phyloP scores from a whole-genome alignment of 257 asterid genomes.

The Solanum chiquidenum region DNA sequence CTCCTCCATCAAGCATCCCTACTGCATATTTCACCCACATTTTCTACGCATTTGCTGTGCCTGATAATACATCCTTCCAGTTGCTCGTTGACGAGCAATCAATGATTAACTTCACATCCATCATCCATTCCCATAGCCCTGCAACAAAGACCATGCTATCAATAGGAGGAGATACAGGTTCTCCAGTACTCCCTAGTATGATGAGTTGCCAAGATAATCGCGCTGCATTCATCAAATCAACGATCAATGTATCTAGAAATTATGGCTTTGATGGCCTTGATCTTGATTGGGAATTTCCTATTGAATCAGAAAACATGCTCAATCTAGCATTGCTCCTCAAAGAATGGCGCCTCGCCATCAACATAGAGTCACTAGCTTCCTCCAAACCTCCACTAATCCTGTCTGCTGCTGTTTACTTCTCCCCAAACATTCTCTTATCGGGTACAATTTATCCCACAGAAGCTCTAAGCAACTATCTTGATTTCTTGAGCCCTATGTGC shows the following conservation, averaged over 20 bases:
- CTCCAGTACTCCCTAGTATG: background rate
- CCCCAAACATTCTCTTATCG: constrained; percentile 19
- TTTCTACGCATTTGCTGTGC: constrained; percentile 33
- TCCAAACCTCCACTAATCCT: constrained; percentile 27
- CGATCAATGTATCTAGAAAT: constrained; percentile 26
- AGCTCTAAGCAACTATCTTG: constrained; percentile 14
- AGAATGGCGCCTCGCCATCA: constrained; percentile 30
- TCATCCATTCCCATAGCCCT: constrained; percentile 22
- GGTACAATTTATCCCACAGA: constrained; percentile 17
- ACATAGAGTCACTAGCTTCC: constrained; percentile 16
- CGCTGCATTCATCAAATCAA: constrained; percentile 40
- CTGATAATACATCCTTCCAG: constrained; percentile 31
- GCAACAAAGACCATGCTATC: constrained; percentile 30
- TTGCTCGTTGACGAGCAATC: constrained; percentile 16
- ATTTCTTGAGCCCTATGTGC: constrained; percentile 40
- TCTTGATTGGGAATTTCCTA: constrained; percentile 55
- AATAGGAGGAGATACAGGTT: constrained; percentile 37
- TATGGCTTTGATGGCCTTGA: constrained; percentile 47
- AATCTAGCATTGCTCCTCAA: constrained; percentile 28
- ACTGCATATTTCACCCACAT: constrained; percentile 41
- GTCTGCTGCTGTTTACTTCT: constrained; percentile 37
- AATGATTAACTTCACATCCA: constrained; percentile 29
- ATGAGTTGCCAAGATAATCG: constrained; percentile 12
- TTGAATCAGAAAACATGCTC: constrained; percentile 23
- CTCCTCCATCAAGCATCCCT: constrained; percentile 37